Conservation (phyloP, 495 filamentous ascomycete species). For the Mytilinidion resinicola region DNA sequence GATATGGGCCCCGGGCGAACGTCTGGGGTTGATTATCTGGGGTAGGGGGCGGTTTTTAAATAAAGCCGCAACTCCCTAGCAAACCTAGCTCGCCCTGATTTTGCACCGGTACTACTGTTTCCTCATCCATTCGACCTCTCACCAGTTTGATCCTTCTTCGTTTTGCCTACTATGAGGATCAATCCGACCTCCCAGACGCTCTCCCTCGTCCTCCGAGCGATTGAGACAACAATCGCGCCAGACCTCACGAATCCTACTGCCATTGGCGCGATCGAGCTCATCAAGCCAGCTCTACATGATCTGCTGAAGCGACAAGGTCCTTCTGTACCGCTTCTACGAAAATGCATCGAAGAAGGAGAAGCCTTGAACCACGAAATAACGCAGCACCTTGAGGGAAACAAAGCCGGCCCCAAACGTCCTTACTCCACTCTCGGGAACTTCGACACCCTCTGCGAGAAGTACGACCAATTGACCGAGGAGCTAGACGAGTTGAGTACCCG, state of each 20-base stretch:
- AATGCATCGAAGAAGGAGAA: constrained; percentile 2
- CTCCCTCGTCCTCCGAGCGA: background rate
- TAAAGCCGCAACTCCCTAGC: no score
- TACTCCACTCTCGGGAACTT: background rate
- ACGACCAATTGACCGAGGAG: background rate
- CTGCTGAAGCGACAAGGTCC: background rate
- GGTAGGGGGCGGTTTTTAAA: no score
- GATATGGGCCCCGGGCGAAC: no score
- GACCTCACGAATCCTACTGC: constrained; percentile 1
- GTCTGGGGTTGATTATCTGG: no score
- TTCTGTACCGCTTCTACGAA: background rate
- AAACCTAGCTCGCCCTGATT: no score
- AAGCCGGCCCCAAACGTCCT: background rate
- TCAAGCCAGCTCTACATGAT: background rate
- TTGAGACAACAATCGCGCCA: background rate
- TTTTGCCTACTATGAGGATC: background rate
- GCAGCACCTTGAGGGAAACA: background rate
- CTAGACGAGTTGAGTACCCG: background rate
- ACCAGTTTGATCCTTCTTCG: no score
- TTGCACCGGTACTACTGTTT: no score
- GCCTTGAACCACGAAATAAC: background rate
- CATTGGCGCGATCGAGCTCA: background rate
- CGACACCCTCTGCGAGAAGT: background rate
- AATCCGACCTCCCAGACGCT: background rate
- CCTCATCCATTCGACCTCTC: no score